phyloP scores from a whole-genome alignment of 2,329 filamentous ascomycete genomes.

The Tolypocladium amazonense region DNA sequence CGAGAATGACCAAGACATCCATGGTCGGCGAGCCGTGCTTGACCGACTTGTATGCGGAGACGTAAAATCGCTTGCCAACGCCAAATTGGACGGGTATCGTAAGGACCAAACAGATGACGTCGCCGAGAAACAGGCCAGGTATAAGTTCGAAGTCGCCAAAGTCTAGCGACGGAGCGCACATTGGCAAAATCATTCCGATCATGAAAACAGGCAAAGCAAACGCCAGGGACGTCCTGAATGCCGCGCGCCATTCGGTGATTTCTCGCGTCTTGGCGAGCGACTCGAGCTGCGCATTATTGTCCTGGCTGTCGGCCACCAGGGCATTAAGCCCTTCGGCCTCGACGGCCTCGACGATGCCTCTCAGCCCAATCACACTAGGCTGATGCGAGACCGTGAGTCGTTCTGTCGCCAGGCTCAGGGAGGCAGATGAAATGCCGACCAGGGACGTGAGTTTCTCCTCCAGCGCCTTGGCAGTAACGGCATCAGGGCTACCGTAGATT shows the following conservation, averaged over 20 bases:
- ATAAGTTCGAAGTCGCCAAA: conserved; percentile 59
- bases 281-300: conserved; percentile 93
- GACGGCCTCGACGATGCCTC: conserved; percentile 70
- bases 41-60: conserved; percentile 85
- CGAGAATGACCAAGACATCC: conserved; percentile 91
- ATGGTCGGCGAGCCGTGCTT: conserved; percentile 90
- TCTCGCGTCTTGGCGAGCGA: conserved; percentile 94
- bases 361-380: conserved; percentile 62
- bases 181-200: conserved; percentile 88
- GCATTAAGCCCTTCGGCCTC: conserved; percentile 83
- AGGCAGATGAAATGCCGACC: conserved; percentile 64
- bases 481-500: conserved; percentile 68
- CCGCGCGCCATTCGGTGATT: conserved; percentile 82
- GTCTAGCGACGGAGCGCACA: conserved; percentile 67
- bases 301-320: conserved; percentile 78
- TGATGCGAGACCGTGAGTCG: conserved; percentile 66
- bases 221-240: conserved; percentile 64
- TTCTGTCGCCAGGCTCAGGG: conserved; percentile 62
- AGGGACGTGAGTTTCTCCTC: conserved; percentile 56
- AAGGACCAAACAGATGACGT: conserved; percentile 70
- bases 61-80: conserved; percentile 87
- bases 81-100: conserved; percentile 95
- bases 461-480: conserved; percentile 59
- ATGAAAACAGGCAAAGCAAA: conserved; percentile 89
- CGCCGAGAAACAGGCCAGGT: conserved; percentile 76